Percentiles rank a stretch among this genome's conserved stretches.
Conservation (phyloP, 768 basidiomycete genomes). For the Lactifluus pinguis region DNA sequence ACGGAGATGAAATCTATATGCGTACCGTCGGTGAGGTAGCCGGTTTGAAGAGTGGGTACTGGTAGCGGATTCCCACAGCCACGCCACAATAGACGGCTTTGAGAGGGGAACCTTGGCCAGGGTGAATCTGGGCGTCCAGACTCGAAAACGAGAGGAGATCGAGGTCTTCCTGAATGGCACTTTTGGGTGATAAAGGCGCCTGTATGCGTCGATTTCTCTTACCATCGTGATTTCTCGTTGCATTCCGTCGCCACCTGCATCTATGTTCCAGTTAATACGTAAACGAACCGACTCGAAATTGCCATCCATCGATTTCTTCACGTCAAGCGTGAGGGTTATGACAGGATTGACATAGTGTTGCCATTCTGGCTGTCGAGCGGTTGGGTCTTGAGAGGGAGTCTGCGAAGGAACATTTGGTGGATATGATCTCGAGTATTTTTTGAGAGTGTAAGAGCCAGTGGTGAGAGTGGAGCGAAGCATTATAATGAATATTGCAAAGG, state of each 20-base stretch:
- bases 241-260: conserved; percentile 29
- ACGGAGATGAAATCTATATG: not conserved
- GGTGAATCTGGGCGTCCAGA: conserved; percentile 21
- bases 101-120: conserved; percentile 53
- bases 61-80: conserved; percentile 67
- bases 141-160: conserved; percentile 62
- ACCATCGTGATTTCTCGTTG: conserved; percentile 60
- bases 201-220: conserved; percentile 4
- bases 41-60: conserved; percentile 37
- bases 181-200: conserved; percentile 2
- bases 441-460: conserved; percentile 45
- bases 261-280: conserved; percentile 56
- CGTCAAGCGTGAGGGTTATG: conserved; percentile 54
- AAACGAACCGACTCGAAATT: conserved; percentile 56
- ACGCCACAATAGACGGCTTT: conserved; percentile 73
- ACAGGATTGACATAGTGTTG: conserved; percentile 69
- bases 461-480: conserved; percentile 49
- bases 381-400: conserved; percentile 15
- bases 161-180: conserved; percentile 53
- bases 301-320: conserved; percentile 32
- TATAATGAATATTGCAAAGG: no score
- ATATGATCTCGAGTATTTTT: conserved; percentile 64
- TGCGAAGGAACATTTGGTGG: conserved; percentile 22
- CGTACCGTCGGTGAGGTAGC: conserved; percentile 13
- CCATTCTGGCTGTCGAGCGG: conserved; percentile 45